A percentile compares a stretch with the other conserved stretches of the same genome.
Conservation (phyloP, 768 basidiomycete species). For the Auriscalpium vulgare region DNA sequence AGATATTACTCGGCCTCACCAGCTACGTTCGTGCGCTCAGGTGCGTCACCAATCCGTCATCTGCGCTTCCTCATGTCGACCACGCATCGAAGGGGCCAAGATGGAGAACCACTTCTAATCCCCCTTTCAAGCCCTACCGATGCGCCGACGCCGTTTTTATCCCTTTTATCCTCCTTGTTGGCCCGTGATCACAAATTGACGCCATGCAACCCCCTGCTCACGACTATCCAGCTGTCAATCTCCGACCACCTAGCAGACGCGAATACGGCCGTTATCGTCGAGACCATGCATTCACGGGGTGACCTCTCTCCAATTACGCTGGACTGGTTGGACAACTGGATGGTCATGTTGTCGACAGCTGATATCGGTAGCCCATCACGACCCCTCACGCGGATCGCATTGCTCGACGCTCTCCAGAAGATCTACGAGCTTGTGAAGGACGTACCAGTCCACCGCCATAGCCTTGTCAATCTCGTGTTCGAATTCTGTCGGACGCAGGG, state of each 20-base stretch:
- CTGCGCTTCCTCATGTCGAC: not conserved
- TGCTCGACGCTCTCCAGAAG: conserved; percentile 47
- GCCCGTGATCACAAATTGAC: conserved; percentile 48
- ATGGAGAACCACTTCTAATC: conserved; percentile 38
- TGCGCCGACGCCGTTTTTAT: conserved; percentile 54
- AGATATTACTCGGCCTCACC: conserved; percentile 50
- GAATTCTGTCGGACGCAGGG: conserved; percentile 35
- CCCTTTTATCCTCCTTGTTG: conserved; percentile 53
- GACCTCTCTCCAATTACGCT: conserved; percentile 64
- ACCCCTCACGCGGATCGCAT: conserved; percentile 45
- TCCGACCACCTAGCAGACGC: conserved; percentile 62
- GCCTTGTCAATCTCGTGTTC: conserved; percentile 45
- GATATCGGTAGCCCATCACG: conserved; percentile 23
- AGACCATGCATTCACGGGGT: conserved; percentile 57
- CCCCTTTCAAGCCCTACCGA: conserved; percentile 47
- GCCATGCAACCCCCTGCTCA: conserved; percentile 52
- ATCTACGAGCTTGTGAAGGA: conserved; percentile 65
- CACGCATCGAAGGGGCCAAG: conserved; percentile 30
- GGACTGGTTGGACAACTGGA: conserved; percentile 67
- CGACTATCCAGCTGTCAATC: conserved; percentile 54
- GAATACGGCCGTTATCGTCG: conserved; percentile 56
- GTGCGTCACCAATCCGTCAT: conserved; percentile 32
- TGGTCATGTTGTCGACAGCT: conserved; percentile 42
- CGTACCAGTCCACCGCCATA: conserved; percentile 54
- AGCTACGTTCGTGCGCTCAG: conserved; percentile 49